Evolutionary conservation across 306 rosid genomes (phyloP).

Genomic region (Dryas drummondii): DNA sequence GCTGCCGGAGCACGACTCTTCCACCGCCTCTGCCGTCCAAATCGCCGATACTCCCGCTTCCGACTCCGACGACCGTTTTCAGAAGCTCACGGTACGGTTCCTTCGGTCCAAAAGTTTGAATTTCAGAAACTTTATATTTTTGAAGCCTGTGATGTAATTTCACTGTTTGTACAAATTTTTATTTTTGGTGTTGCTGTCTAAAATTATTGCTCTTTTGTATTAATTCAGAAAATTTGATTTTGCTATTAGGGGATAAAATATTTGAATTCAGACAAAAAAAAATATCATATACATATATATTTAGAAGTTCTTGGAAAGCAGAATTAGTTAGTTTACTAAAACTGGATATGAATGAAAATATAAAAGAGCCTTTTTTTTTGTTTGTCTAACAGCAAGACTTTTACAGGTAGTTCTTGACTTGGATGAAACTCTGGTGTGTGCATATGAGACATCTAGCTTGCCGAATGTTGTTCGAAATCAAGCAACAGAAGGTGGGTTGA

Average conservation of each 20-base stretch:
- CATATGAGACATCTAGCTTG: conserved; percentile 80
- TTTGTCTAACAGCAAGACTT: not conserved
- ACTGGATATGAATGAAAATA: not conserved
- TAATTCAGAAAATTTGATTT: not conserved
- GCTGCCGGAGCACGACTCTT: conserved; percentile 48
- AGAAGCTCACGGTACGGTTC: conserved; percentile 62
- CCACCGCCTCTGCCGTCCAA: conserved; percentile 48
- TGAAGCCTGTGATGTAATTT: not conserved
- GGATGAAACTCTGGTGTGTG: conserved; percentile 94
- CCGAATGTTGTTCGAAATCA: conserved; percentile 64
- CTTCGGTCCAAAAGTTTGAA: not conserved
- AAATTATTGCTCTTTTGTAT: not conserved
- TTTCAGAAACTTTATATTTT: not conserved
- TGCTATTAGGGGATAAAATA: not conserved
- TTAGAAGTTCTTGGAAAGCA: not conserved
- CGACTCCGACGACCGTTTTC: conserved; percentile 27
- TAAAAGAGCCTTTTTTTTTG: not conserved
- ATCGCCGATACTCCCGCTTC: conserved; percentile 42
- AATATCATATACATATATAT: too few relatives aligned
- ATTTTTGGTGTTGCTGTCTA: not conserved
- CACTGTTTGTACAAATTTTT: not conserved
- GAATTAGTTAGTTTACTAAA: not conserved
- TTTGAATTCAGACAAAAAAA: not conserved
- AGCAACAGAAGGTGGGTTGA: conserved; percentile 86
- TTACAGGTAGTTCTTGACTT: conserved; percentile 88